phyloP scores from a whole-genome alignment of 75 land plant genomes.

The Pseudotsuga menziesii region DNA sequence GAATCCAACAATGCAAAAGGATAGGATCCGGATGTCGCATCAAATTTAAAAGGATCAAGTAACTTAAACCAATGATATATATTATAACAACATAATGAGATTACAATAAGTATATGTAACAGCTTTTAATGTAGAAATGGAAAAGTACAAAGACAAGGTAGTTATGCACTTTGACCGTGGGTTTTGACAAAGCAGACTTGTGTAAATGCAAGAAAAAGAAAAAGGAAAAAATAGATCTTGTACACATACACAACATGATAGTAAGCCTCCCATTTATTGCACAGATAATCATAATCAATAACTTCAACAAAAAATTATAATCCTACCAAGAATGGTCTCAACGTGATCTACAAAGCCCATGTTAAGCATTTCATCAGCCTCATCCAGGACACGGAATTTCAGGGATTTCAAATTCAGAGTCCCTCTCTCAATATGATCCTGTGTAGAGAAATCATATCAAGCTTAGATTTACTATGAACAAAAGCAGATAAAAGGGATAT shows the following conservation, averaged over 20 bases:
- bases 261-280: background rate
- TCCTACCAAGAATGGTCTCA: slow-evolving; percentile 77
- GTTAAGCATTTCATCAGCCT: slow-evolving; percentile 97
- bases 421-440: slow-evolving; percentile 85
- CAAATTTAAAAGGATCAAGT: too few species aligned
- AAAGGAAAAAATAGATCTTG: too few species aligned
- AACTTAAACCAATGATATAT: too few species aligned
- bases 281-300: background rate
- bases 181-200: too few species aligned
- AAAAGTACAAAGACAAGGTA: too few species aligned
- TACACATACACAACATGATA: background rate
- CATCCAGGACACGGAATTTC: slow-evolving; percentile 96
- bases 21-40: too few species aligned
- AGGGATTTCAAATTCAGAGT: slow-evolving; percentile 65
- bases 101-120: too few species aligned
- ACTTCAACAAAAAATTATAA: background rate
- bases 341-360: slow-evolving; percentile 99
- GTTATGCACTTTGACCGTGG: too few species aligned
- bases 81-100: too few species aligned
- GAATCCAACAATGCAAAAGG: too few species aligned
- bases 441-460: slow-evolving; percentile 1
- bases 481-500: background rate
- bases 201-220: too few species aligned
- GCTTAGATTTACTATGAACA: background rate
- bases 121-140: too few species aligned